Evolutionary conservation across 805 yeast species (phyloP), one percentile per base, ranked within the genome.

Genomic region (Pichia scutulata): DNA sequence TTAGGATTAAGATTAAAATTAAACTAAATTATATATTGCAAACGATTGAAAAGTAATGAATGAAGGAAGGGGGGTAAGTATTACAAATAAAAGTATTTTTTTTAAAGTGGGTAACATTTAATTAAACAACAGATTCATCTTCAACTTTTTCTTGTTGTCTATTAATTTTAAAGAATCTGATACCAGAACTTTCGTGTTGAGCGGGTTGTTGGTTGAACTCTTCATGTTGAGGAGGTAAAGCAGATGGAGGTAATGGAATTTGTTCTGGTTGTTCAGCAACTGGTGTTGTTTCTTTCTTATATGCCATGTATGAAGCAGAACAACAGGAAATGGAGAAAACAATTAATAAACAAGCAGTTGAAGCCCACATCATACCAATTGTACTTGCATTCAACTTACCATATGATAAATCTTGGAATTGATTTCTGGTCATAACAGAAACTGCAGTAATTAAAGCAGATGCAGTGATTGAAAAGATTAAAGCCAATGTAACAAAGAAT

Each of bases 401-500:
- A 16, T 56, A 51, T 54, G 71, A 61, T 41, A 70, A 74, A 26
- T 66, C 76, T 39, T 66, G 61, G 76, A 90, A 90, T 25, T 84
- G 83, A 59, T 80, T 73, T 64, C 75, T 82, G 44, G 87, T 93
- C 71, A 86, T 63, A n/a, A 84, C 95, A 54, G 76, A 67, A 42
- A 78, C 86, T 3, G 95, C 93, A 33, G 96, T 88, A 65, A 81
- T 78, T 62, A 84, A 70, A 13, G 86, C 71, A 43, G 85, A 84
- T 49, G 84, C 87, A 46, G 83, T 82, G 39, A 78, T 70, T 52
- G 71, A 68, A 63, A 81, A 77, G 46, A 85, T 50, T 43, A 77
- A 64, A 30, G 79, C 87, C 47, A 81, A 54, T 2, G 72, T 47
- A 44, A 75, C 70, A 57, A 84, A 75, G 55, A 77, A 70, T 50